Conservation (phyloP, 2,329 filamentous ascomycete species). For the Ceratocystis alfenasii region DNA sequence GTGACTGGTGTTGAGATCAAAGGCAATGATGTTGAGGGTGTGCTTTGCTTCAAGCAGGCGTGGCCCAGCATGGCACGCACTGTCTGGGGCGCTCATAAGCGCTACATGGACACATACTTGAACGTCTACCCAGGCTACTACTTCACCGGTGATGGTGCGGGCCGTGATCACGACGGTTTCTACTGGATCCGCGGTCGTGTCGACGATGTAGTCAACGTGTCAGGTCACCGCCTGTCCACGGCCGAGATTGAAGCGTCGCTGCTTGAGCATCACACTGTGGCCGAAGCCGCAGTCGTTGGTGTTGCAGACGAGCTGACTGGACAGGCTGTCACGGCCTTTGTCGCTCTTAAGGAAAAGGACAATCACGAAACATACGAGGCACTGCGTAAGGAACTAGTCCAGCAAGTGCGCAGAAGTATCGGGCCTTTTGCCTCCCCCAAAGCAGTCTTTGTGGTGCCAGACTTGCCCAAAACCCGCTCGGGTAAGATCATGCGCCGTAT, state of each 20-base stretch:
- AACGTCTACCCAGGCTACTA: conserved; percentile 98
- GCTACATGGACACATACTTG: conserved; percentile 97
- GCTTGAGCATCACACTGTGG: conserved; percentile 79
- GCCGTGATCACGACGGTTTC: conserved; percentile 93
- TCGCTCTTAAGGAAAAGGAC: conserved; percentile 83
- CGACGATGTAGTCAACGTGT: conserved; percentile 97
- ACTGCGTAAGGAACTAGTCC: conserved; percentile 81
- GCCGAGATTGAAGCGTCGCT: conserved; percentile 96
- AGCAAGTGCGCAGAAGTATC: conserved; percentile 94
- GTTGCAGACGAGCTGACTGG: conserved; percentile 88
- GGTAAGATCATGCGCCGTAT: conserved; percentile 99
- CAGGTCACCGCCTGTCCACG: conserved; percentile 87
- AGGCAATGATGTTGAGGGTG: conserved; percentile 94
- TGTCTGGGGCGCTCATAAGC: conserved; percentile 93
- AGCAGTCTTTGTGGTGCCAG: conserved; percentile 78
- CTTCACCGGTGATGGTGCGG: conserved; percentile 88
- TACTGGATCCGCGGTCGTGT: conserved; percentile 99
- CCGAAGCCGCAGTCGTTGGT: conserved; percentile 90
- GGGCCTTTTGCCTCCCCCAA: conserved; percentile 96
- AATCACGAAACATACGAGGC: conserved; percentile 57
- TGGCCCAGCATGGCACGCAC: conserved; percentile 99
- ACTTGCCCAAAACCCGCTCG: conserved; percentile 91
- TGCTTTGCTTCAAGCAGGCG: conserved; percentile 89
- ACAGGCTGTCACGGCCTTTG: conserved; percentile 94
- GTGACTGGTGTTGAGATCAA: conserved; percentile 86